Base-by-base conservation (phyloP, 495 filamentous ascomycete genomes). In the Viridothelium virens region DNA sequence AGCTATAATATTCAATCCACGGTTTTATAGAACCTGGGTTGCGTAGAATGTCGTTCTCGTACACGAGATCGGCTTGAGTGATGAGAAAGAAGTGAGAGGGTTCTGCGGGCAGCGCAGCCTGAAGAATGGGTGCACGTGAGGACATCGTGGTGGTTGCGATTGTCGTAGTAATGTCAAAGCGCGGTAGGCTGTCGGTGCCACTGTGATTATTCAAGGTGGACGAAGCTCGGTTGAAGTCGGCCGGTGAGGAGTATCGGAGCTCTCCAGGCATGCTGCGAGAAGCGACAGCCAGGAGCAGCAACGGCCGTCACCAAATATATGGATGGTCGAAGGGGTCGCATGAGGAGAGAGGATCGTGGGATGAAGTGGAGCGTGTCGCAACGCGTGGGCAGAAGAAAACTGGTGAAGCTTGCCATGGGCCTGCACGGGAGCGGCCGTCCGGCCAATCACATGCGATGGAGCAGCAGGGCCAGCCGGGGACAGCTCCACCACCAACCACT, bases 1-100 rank as follows among this genome's bases (percentile, higher is more conserved):
- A 91, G 70, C 92, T 89, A 77, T 92, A 89, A 73, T 99, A 99
- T 66, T 89, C 87, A 65, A 97, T 82, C 95, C 95, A 99, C 75
- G 94, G 93, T 77, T 94, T 96, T 69, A 92, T 86, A 74, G 85
- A 94, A 70, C 87, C 89, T 7, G 87, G 87, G 76, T 94, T 88
- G 67, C 92, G 87, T 50, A 92, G 79, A 56, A 99, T 85, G 78
- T 99, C 95, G 77, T 96, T 92, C 77, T 99, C 95, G 79, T 97
- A 97, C 38, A 96, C 83, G 44, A 88, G 86, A 77, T 99, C 95
- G 74, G 93, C 90, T 67, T 91, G 89, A 64, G 89, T 86, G 88
- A 80, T 74, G 67, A 79, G 73, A 69, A 76, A 76, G 7, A 78
- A 73, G 65, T 74, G 71, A 69, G 64, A 72, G 38, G 47, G 46